Evolutionary conservation across 1,284 basidiomycete species (phyloP).

Genomic region (Schizophyllum amplum): DNA sequence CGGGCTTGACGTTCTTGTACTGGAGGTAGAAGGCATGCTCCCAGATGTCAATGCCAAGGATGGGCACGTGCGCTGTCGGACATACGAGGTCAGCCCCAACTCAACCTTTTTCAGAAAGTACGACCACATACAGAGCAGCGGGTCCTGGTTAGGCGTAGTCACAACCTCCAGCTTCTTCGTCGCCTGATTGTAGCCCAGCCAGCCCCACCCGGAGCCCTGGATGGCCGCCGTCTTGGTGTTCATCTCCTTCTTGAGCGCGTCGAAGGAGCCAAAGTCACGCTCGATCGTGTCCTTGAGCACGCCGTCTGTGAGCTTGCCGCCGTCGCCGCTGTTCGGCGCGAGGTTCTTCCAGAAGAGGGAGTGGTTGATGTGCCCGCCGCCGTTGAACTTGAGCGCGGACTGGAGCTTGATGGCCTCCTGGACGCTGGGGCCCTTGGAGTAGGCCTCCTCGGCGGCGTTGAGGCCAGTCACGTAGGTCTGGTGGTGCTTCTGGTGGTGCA

Average conservation of each 20-base stretch:
- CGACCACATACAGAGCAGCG: constrained; percentile 58
- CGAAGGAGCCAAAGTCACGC: constrained; percentile 80
- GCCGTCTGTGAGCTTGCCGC: constrained; percentile 66
- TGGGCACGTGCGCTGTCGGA: constrained; percentile 66
- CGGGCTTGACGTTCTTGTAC: constrained; percentile 88
- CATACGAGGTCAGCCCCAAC: neutral
- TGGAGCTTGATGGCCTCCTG: constrained; percentile 84
- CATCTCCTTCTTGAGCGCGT: constrained; percentile 76
- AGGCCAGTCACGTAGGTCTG: constrained; percentile 88
- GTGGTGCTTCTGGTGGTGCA: constrained; percentile 97
- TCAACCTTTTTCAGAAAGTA: neutral
- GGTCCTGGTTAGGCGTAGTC: constrained; percentile 96
- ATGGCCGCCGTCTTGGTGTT: constrained; percentile 88
- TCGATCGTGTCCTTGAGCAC: constrained; percentile 78
- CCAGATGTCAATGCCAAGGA: constrained; percentile 98
- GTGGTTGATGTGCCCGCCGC: constrained; percentile 87
- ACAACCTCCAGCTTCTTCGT: constrained; percentile 81
- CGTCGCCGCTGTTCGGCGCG: constrained; percentile 51
- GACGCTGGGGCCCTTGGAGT: constrained; percentile 49
- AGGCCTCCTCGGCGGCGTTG: constrained; percentile 86
- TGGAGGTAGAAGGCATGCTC: constrained; percentile 73
- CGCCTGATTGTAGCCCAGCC: constrained; percentile 75
- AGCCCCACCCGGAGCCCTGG: constrained; percentile 98
- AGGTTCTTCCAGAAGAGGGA: constrained; percentile 98
- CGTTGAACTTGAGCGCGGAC: constrained; percentile 86